These are phyloP conservation scores for Sonneratia caseolaris DNA, from an alignment of 345 rosid genomes.

Conservation along the genomic window DNA sequence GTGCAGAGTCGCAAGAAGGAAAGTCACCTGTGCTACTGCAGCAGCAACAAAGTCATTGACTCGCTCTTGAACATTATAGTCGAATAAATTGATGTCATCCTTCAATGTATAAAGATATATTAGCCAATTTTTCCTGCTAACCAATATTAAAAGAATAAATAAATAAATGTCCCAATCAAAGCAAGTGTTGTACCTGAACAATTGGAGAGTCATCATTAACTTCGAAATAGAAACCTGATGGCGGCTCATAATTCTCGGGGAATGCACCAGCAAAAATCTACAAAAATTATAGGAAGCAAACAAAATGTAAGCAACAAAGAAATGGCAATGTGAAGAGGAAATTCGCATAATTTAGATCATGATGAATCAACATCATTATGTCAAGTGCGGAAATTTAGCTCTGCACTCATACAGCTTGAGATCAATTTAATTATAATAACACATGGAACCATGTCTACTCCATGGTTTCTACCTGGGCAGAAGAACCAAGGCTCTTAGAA, in stretches of 20 bases:
- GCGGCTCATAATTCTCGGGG: constrained; percentile 86
- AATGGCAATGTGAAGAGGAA: neutral
- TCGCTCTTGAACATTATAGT: constrained; percentile 92
- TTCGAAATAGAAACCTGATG: constrained; percentile 88
- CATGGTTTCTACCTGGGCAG: constrained; percentile 47
- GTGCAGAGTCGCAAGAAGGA: neutral
- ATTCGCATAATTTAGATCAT: neutral
- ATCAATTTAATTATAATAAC: neutral
- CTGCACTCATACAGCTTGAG: neutral
- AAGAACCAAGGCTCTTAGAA: constrained; percentile 81
- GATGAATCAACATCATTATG: neutral
- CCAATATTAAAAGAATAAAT: constrained; percentile 5
- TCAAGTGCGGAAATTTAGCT: neutral
- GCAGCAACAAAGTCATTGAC: constrained; percentile 90
- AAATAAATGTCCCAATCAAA: constrained; percentile 3
- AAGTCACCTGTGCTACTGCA: constrained; percentile 74
- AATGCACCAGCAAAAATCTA: constrained; percentile 97
- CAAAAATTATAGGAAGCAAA: constrained; percentile 12
- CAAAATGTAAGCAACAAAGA: neutral
- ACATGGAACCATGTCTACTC: neutral
- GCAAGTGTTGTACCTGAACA: constrained; percentile 56
- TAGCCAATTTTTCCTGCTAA: constrained; percentile 1
- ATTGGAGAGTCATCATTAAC: constrained; percentile 61
- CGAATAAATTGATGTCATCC: constrained; percentile 74
- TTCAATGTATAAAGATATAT: constrained; percentile 24